These are phyloP conservation scores for Trichosporon faecale DNA, from an alignment of 1,284 basidiomycete species.

Conservation along the genomic window DNA sequence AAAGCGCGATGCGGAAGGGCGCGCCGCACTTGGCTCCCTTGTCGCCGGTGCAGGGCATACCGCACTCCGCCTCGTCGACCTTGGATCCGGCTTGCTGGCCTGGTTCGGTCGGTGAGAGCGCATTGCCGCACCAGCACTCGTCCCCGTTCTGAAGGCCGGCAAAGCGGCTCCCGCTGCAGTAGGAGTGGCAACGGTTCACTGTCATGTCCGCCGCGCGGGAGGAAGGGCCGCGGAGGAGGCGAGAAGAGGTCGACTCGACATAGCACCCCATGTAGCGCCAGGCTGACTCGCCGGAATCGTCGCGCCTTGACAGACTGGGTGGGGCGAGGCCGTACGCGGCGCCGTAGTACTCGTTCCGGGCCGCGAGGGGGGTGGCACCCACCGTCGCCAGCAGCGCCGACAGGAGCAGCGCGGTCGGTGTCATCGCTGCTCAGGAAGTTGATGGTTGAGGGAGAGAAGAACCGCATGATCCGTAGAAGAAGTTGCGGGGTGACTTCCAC, in stretches of 20 bases:
- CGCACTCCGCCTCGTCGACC: constrained; percentile 32
- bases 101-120: constrained; percentile 12
- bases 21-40: constrained; percentile 36
- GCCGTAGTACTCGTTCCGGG: constrained; percentile 34
- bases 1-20: constrained; percentile 43
- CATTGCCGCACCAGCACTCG: constrained; percentile 49
- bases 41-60: constrained; percentile 40
- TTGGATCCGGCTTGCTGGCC: constrained; percentile 27
- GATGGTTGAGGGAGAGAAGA: not conserved
- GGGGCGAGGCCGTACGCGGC: constrained; percentile 34
- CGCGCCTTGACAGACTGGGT: constrained; percentile 33
- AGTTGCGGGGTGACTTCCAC: not conserved
- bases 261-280: constrained; percentile 49
- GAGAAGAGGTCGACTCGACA: constrained; percentile 36
- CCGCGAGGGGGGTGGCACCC: no score
- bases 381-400: not conserved
- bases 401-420: not conserved
- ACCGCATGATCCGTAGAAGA: not conserved
- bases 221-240: constrained; percentile 41
- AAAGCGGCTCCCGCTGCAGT: constrained; percentile 42
- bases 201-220: constrained; percentile 38
- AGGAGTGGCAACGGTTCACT: constrained; percentile 38
- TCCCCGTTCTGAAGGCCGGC: constrained; percentile 48
- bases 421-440: not conserved
- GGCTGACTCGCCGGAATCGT: constrained; percentile 29